Evolutionary conservation across 2,329 filamentous ascomycete genomes (phyloP), one percentile per base, ranked within the genome.

Genomic region (Pleoardoris graminearum): DNA sequence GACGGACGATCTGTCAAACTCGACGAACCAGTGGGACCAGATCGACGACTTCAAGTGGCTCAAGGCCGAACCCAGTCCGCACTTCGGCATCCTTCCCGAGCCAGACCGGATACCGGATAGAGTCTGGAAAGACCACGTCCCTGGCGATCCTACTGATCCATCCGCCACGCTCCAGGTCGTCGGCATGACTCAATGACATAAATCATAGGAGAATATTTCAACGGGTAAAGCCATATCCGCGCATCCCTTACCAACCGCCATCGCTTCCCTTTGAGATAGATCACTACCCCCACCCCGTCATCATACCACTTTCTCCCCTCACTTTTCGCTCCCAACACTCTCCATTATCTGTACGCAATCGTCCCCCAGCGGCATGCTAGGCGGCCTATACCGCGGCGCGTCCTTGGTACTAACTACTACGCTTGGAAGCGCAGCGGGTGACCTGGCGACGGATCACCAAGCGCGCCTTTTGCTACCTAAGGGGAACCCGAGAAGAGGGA

Each of bases 1-100:
- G 4, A 68, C 69, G 25, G 42, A 45, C 1, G 60, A 65, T 2
- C 58, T 62, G 6, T 17, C 53, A 17, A 29, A 48, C 10, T 50
- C 51, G 6, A 62, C 69, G 48, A 93, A 96, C 69, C 83, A 88
- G 64, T 99, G 91, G 90, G 83, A 92, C 62, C 85, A 94, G 65
- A 89, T 97, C 14, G 90, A 97, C 71, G 94, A 99, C 72, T 99
- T 99, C 80, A 96, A 96, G 75, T 97, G 94, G 94, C 82, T 97
- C 58, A 95, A 92, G 73, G 80, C 83, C 14, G 90, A 89, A 52
- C 84, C 85, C 25, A 97, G 90, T 68, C 94, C 94, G 2, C 92
- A 99, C 69, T 99, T 93, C 91, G 83, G 79, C 29, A 74, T 90
- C 2, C 63, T 97, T 19, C 77, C 83, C 1, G 80, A 85, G 47